Conservation (phyloP, 2,329 filamentous ascomycete species). For the Juglanconis sp. region DNA sequence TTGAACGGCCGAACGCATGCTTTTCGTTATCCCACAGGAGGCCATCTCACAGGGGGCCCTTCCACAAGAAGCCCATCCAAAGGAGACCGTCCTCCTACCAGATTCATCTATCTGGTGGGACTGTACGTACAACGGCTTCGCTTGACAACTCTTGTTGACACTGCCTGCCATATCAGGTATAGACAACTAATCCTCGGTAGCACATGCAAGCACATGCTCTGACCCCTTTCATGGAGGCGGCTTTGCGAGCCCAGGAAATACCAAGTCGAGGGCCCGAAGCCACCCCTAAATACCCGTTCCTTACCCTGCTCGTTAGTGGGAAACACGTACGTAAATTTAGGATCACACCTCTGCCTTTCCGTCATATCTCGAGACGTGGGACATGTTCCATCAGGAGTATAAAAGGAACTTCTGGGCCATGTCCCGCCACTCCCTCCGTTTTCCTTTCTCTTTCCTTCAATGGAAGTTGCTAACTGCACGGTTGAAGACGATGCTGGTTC, state of each 20-base stretch:
- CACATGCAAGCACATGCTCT: conserved; percentile 98
- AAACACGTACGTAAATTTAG: conserved; percentile 55
- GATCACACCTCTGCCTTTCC: not conserved
- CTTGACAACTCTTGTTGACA: not conserved
- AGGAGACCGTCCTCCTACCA: no score
- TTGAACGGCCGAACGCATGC: no score
- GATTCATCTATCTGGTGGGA: not conserved
- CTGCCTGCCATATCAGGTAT: not conserved
- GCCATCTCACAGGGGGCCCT: no score
- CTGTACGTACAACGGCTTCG: not conserved
- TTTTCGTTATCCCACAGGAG: no score
- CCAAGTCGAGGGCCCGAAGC: not conserved
- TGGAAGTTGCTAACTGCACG: not conserved
- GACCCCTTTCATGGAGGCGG: conserved; percentile 73
- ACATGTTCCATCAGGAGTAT: not conserved
- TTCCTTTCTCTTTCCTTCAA: not conserved
- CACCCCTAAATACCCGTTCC: conserved; percentile 72
- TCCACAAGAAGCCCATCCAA: no score
- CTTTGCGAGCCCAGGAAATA: conserved; percentile 38
- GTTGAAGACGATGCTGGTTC: conserved; percentile 66
- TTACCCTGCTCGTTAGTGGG: conserved; percentile 85
- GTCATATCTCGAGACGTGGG: not conserved
- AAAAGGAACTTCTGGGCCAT: not conserved
- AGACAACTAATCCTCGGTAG: not conserved
- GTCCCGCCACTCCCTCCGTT: not conserved